A percentile compares a stretch with the other conserved stretches of the same genome.
Conservation (phyloP, 176 grass and related monocot species). For the Aegilops speltoides region DNA sequence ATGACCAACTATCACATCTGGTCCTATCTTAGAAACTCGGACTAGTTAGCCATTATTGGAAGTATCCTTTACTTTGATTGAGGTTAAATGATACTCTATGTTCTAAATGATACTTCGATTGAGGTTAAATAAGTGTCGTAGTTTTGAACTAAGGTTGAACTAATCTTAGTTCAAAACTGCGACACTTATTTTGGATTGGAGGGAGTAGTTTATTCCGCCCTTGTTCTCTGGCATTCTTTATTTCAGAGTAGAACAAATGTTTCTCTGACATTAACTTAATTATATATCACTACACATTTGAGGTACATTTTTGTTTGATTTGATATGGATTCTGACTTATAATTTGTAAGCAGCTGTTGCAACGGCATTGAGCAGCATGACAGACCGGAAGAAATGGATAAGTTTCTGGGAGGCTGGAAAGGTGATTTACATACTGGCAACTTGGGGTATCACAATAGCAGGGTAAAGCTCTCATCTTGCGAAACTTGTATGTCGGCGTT, state of each 20-base stretch:
- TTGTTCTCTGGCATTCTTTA: neutral
- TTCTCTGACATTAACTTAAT: neutral
- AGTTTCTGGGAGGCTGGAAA: constrained; percentile 94
- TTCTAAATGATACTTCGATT: too few relatives aligned
- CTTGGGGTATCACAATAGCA: constrained; percentile 84
- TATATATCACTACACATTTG: neutral
- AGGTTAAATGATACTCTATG: neutral
- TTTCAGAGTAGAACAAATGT: neutral
- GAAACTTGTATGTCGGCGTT: neutral
- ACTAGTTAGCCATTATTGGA: neutral
- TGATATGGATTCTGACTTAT: neutral
- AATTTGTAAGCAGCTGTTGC: constrained; percentile 52
- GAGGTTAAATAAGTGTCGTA: too few relatives aligned
- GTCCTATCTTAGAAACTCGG: neutral
- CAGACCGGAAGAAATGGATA: constrained; percentile 67
- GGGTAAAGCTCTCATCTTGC: constrained; percentile 49
- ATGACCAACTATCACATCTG: neutral
- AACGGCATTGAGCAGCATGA: constrained; percentile 62
- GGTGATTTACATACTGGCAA: constrained; percentile 72
- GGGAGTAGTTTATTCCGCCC: neutral
- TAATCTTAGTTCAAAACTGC: too few relatives aligned
- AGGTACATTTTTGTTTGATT: neutral
- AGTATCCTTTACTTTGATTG: neutral
- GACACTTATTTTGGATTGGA: too few relatives aligned
- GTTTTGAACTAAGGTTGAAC: too few relatives aligned